phyloP scores from a whole-genome alignment of 1,284 basidiomycete genomes.

The Agaricales sp. region DNA sequence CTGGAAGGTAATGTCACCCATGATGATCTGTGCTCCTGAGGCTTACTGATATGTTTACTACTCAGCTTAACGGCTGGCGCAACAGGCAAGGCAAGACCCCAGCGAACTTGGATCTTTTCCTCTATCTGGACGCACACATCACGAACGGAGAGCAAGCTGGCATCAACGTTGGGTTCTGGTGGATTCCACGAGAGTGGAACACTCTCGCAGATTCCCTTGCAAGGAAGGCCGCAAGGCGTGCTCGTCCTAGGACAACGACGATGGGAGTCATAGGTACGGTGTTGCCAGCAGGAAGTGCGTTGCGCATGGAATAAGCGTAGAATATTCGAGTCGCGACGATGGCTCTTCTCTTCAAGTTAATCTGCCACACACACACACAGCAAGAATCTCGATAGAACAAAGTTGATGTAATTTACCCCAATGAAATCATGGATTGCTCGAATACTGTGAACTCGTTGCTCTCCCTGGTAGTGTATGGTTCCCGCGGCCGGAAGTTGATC shows the following conservation, averaged over 20 bases:
- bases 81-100: background rate
- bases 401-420: no score
- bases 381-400: no score
- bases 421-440: no score
- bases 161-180: background rate
- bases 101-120: background rate
- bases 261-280: background rate
- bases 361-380: background rate
- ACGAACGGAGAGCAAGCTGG: background rate
- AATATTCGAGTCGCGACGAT: background rate
- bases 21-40: background rate
- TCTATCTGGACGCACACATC: background rate
- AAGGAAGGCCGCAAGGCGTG: no score
- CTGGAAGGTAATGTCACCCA: background rate
- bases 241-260: no score
- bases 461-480: no score
- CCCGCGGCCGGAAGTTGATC: no score
- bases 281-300: background rate
- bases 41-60: background rate
- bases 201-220: background rate
- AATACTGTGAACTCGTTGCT: no score
- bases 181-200: background rate
- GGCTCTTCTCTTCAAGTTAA: background rate
- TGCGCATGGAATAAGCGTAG: background rate
- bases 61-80: background rate